Evolutionary conservation across 345 rosid genomes (phyloP).

Genomic region (Euphorbia tirucalli): DNA sequence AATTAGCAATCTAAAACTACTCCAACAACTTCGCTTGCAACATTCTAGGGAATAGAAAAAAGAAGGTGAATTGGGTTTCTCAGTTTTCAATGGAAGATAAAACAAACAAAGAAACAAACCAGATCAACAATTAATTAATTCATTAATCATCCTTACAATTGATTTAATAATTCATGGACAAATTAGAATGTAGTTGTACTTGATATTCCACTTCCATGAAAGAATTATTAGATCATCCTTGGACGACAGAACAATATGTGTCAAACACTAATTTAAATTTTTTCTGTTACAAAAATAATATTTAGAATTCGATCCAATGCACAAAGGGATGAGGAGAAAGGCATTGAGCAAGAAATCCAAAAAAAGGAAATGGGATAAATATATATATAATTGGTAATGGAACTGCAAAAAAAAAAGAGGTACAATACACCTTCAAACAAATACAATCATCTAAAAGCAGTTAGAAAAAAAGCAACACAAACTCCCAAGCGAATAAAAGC

Average conservation of each 20-base stretch:
- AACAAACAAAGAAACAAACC: neutral
- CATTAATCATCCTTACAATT: neutral
- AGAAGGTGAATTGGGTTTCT: neutral
- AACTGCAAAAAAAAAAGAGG: constrained; percentile 29
- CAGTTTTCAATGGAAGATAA: neutral
- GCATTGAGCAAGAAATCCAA: constrained; percentile 33
- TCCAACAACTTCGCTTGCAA: constrained; percentile 11
- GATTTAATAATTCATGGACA: neutral
- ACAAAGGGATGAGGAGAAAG: constrained; percentile 21
- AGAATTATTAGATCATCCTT: neutral
- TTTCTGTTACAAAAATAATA: too few species aligned
- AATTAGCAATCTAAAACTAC: neutral
- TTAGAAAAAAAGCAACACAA: constrained; percentile 35
- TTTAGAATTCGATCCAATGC: neutral
- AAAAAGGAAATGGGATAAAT: constrained; percentile 9
- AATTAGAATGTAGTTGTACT: neutral
- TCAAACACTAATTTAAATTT: too few species aligned
- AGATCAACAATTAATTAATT: neutral
- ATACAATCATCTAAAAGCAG: constrained; percentile 35
- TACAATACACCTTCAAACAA: constrained; percentile 61
- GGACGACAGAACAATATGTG: neutral
- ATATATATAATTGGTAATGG: constrained; percentile 4
- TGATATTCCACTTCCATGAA: neutral
- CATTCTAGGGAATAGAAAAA: constrained; percentile 1
- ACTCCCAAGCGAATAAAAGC: constrained; percentile 50